These are phyloP conservation scores for Prunella vulgaris DNA, from an alignment of 257 asterid species.

Conservation along the genomic window DNA sequence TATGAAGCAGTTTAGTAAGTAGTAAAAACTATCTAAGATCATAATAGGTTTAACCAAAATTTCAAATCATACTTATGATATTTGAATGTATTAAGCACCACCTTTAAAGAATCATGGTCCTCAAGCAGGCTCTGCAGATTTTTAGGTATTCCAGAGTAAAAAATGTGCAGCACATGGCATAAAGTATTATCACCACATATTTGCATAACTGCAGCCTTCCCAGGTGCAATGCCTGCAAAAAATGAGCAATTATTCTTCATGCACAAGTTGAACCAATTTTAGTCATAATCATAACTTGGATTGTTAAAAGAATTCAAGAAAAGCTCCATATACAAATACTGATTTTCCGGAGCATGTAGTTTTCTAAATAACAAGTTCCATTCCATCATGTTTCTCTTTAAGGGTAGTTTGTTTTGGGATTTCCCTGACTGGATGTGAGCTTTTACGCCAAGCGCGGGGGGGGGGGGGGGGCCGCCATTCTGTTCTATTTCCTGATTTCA, in stretches of 20 bases:
- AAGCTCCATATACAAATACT: too few species aligned
- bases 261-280: background rate
- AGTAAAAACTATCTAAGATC: constrained; percentile 2
- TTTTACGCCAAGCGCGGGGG: too few species aligned
- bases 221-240: constrained; percentile 66
- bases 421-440: too few species aligned
- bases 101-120: constrained; percentile 65
- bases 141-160: constrained; percentile 73
- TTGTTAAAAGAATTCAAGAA: too few species aligned
- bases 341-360: too few species aligned
- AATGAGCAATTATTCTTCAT: background rate
- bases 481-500: too few species aligned
- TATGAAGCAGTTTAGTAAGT: constrained; percentile 13
- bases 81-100: constrained; percentile 20
- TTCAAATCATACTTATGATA: constrained; percentile 7
- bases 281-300: background rate
- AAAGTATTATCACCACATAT: constrained; percentile 59
- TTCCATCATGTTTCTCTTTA: too few species aligned
- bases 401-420: too few species aligned
- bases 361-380: too few species aligned
- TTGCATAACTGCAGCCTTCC: constrained; percentile 91
- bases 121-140: constrained; percentile 64
- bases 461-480: too few species aligned
- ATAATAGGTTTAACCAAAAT: background rate
- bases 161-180: constrained; percentile 76